Evolutionary conservation across 2,329 filamentous ascomycete genomes (phyloP).

Genomic region (Macrophomina pseudophaseolina): DNA sequence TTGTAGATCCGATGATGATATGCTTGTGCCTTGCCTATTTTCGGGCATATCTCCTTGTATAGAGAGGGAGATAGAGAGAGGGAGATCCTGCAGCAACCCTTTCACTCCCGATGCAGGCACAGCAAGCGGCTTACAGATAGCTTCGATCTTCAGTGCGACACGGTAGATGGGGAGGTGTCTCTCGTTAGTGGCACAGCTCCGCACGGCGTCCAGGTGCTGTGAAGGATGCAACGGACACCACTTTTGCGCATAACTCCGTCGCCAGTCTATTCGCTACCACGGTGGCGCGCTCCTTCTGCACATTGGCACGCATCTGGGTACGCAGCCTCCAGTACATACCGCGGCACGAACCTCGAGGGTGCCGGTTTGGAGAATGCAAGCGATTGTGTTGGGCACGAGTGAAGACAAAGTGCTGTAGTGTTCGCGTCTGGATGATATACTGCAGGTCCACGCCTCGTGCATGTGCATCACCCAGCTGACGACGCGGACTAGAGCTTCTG

Average conservation of each 20-base stretch:
- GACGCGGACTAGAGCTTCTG: too few relatives aligned
- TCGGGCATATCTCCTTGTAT: conserved; percentile 14
- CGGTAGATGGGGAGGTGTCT: too few relatives aligned
- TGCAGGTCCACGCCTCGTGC: too few relatives aligned
- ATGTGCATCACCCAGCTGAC: too few relatives aligned
- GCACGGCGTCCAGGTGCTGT: background rate
- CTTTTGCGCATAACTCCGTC: background rate
- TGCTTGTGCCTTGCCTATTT: conserved; percentile 16
- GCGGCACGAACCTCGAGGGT: too few relatives aligned
- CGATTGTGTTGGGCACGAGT: too few relatives aligned
- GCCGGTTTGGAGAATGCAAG: too few relatives aligned
- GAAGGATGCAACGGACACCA: background rate
- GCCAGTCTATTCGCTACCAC: background rate
- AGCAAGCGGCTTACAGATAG: background rate
- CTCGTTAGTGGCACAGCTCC: background rate
- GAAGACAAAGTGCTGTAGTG: too few relatives aligned
- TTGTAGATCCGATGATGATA: conserved; percentile 19
- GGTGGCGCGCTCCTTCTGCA: background rate
- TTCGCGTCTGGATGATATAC: too few relatives aligned
- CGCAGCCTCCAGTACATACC: background rate
- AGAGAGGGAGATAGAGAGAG: background rate
- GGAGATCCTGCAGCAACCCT: conserved; percentile 19
- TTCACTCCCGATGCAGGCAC: conserved; percentile 15
- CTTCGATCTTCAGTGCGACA: too few relatives aligned
- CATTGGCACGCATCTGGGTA: background rate